phyloP scores from a whole-genome alignment of 2,329 filamentous ascomycete genomes.

The Neopestalotiopsis rosae region DNA sequence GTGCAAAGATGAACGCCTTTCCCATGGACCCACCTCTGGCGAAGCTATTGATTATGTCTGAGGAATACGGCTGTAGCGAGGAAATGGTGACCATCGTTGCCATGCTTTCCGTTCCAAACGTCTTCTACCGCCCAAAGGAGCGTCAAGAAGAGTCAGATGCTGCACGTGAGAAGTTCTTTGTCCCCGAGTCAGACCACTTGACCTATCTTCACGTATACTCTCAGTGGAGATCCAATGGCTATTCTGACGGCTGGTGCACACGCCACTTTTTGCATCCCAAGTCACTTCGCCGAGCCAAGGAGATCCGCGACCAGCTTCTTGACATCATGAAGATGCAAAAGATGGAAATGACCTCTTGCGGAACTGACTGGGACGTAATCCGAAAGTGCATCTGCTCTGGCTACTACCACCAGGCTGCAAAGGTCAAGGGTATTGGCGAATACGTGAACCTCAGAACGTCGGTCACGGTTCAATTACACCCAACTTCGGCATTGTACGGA shows the following conservation, averaged over 20 bases:
- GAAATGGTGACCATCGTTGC: conserved; percentile 98
- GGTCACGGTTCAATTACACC: conserved; percentile 92
- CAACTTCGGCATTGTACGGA: conserved; percentile 91
- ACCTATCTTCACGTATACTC: conserved; percentile 95
- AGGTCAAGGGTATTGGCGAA: conserved; percentile 94
- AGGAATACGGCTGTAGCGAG: conserved; percentile 90
- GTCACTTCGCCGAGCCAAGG: conserved; percentile 85
- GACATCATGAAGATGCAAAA: conserved; percentile 96
- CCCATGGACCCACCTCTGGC: conserved; percentile 97
- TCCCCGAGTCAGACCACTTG: conserved; percentile 95
- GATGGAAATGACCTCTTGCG: conserved; percentile 85
- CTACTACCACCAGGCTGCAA: conserved; percentile 97
- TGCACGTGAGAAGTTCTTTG: conserved; percentile 96
- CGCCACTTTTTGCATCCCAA: conserved; percentile 97
- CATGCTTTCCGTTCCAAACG: conserved; percentile 95
- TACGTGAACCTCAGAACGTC: conserved; percentile 96
- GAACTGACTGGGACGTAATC: conserved; percentile 96
- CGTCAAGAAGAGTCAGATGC: conserved; percentile 95
- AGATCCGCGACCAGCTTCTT: conserved; percentile 90
- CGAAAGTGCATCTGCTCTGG: conserved; percentile 96
- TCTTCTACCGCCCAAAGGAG: conserved; percentile 97
- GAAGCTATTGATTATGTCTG: conserved; percentile 91
- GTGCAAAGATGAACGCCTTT: conserved; percentile 93
- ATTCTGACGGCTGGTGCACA: conserved; percentile 89
- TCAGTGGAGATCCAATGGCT: conserved; percentile 92